Conservation (phyloP, 2,329 filamentous ascomycete genomes). For the Pestalotiopsis sp. region DNA sequence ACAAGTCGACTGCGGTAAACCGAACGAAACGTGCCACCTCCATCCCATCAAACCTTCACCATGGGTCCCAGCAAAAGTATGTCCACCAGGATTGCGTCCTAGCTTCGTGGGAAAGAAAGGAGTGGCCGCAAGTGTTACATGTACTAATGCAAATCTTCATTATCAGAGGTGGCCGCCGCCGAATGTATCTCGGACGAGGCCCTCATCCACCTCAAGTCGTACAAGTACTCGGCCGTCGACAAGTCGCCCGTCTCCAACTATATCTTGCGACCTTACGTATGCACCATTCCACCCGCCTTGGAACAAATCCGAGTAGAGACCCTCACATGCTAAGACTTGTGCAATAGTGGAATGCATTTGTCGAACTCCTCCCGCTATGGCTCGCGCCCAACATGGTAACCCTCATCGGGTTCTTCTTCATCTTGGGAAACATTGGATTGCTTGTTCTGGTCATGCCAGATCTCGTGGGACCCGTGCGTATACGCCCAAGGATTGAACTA, state of each 20-base stretch:
- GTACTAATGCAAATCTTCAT: neutral
- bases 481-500: slow-evolving; percentile 3
- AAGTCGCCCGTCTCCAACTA: slow-evolving; percentile 93
- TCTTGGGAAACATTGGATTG: slow-evolving; percentile 76
- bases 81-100: neutral
- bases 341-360: slow-evolving; percentile 90
- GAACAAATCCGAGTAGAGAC: slow-evolving; percentile 16
- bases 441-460: slow-evolving; percentile 84
- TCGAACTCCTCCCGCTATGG: slow-evolving; percentile 91
- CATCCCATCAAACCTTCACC: neutral
- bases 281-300: slow-evolving; percentile 31
- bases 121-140: neutral
- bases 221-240: slow-evolving; percentile 98
- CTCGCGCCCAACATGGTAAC: slow-evolving; percentile 98
- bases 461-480: slow-evolving; percentile 79
- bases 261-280: slow-evolving; percentile 92
- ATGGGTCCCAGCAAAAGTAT: slow-evolving; percentile 6
- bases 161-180: slow-evolving; percentile 54
- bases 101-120: neutral
- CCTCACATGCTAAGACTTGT: slow-evolving; percentile 19
- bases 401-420: slow-evolving; percentile 90
- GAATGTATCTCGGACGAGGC: slow-evolving; percentile 87
- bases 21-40: neutral
- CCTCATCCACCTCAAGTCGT: slow-evolving; percentile 85
- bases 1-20: neutral